A percentile compares a stretch with the other conserved stretches of the same genome.
These are phyloP conservation scores for Diaporthe amygdali DNA, from an alignment of 2,329 filamentous ascomycete species.

Conservation along the genomic window DNA sequence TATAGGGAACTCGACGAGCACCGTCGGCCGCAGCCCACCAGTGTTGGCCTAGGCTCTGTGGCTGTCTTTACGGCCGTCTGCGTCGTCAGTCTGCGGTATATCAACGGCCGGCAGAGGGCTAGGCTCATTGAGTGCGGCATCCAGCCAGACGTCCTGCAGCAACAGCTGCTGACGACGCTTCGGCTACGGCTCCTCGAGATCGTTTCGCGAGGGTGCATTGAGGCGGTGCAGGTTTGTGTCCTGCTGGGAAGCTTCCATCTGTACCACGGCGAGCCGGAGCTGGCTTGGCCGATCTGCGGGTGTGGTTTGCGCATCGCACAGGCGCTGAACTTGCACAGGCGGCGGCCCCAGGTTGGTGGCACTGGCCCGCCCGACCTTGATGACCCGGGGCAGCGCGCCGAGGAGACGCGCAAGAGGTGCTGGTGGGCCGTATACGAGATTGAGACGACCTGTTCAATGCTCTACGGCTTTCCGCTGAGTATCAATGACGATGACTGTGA, in stretches of 20 bases:
- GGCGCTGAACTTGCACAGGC: neutral
- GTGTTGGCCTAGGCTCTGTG: neutral
- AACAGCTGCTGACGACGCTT: neutral
- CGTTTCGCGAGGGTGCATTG: neutral
- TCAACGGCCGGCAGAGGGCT: neutral
- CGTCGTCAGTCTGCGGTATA: neutral
- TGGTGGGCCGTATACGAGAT: neutral
- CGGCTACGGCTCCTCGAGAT: neutral
- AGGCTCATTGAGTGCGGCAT: neutral
- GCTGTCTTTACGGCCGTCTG: neutral
- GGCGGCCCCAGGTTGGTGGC: neutral
- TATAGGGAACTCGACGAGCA: neutral
- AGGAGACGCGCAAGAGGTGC: neutral
- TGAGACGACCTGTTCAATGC: neutral
- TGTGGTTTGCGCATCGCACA: neutral
- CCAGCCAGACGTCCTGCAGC: neutral
- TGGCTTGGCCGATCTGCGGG: neutral
- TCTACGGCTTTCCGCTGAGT: neutral
- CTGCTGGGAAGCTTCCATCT: neutral
- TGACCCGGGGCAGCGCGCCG: neutral
- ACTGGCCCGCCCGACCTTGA: neutral
- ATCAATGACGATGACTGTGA: slow-evolving; percentile 2
- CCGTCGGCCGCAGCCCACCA: neutral
- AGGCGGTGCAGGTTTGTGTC: neutral
- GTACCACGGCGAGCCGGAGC: neutral